Base-by-base conservation (phyloP, 1,139 yeast genomes). In the Magnusiomyces magnusii region DNA sequence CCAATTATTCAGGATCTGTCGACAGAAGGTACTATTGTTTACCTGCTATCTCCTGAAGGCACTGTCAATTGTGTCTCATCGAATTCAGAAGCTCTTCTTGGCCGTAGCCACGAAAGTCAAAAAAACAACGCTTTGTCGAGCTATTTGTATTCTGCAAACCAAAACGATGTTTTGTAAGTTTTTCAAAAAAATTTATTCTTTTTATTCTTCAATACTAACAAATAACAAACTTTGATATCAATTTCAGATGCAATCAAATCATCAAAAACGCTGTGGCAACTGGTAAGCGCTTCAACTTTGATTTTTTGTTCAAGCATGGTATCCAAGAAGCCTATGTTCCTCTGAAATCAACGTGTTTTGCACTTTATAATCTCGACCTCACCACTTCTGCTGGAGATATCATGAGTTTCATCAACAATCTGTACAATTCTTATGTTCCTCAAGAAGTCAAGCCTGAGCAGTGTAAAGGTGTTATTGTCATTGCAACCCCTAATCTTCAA, bases 271-370 rank as follows among this genome's bases (percentile, higher is more conserved):
- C 53, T 3, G 19, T 31, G 2, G 10, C 53, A 39, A 27, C 42
- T 1, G 53, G 53, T 2, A 28, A 21, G 3, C 53, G 53, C 41
- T 50, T 17, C 25, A 13, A 39, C 17, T 28, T 34, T 34, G 39
- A 19, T 41, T 19, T 50, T 27, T 31, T 28, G 7, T 34, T 50
- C 25, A 50, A 50, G 41, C 53, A 50, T 19, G 53, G 53, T 2
- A 2, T 50, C 23, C 53, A 50, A 19, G 41, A 50, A 2, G 53
- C 53, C 10, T 50, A 50, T 27, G 53, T 50, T n/a, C 53, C 53
- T 17, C 41, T 50, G 10, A 17, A 19, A 19, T 28, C 53, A 3
- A 31, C 41, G 17, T 28, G 41, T 19, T 50, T 50, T 50, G 53
- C 53, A 10, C 24, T 28, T 17, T 50, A 50, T 25, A 24, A 50